phyloP scores from a whole-genome alignment of 2,329 filamentous ascomycete species.

The Epicoccum nigrum region DNA sequence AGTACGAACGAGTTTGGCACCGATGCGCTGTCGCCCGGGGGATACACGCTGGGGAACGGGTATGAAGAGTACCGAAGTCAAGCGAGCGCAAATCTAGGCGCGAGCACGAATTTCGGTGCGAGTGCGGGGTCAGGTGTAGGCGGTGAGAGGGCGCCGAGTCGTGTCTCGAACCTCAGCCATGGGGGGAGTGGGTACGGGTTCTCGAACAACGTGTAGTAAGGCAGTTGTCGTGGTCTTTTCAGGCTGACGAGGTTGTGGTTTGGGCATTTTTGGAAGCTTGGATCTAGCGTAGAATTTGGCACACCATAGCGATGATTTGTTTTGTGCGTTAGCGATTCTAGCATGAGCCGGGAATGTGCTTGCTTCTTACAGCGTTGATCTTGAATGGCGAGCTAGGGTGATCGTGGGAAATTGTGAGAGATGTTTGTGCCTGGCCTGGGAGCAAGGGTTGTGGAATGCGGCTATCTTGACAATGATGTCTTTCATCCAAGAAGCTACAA shows the following conservation, averaged over 20 bases:
- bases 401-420: too few relatives aligned
- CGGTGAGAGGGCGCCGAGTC: constrained; percentile 12
- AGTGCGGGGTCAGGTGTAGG: constrained; percentile 4
- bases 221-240: too few relatives aligned
- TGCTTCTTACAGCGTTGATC: background rate
- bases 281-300: background rate
- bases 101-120: constrained; percentile 8
- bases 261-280: constrained; percentile 10
- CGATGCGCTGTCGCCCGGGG: constrained; percentile 40
- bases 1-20: constrained; percentile 31
- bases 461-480: too few relatives aligned
- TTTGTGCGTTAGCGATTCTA: constrained; percentile 3
- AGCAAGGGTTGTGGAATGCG: too few relatives aligned
- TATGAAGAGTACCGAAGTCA: constrained; percentile 45
- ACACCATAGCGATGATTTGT: background rate
- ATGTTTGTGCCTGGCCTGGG: too few relatives aligned
- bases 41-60: constrained; percentile 26
- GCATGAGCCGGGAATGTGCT: background rate
- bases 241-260: background rate
- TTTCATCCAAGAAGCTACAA: too few relatives aligned
- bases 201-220: constrained; percentile 8
- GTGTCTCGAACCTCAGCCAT: constrained; percentile 21
- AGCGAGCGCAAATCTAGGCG: constrained; percentile 17
- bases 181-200: constrained; percentile 33
- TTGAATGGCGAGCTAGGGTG: too few relatives aligned